A percentile compares a stretch with the other conserved stretches of the same genome.
Evolutionary conservation across 2,329 filamentous ascomycete genomes (phyloP).

Genomic region (Rutstroemia sp.): DNA sequence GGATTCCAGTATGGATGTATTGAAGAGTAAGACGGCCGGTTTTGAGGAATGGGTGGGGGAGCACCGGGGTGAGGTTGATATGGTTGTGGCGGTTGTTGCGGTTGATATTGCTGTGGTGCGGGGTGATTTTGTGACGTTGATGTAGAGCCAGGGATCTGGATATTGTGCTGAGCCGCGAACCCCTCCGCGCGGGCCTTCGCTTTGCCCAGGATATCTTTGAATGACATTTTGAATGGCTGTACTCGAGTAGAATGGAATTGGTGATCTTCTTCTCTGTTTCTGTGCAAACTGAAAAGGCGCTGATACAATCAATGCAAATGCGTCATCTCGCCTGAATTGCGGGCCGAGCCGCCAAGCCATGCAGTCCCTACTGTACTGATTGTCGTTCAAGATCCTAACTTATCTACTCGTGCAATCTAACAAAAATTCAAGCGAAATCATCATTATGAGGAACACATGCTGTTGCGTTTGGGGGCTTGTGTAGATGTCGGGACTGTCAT

Average conservation of each 20-base stretch:
- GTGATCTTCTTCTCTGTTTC: background rate
- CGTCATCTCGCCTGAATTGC: background rate
- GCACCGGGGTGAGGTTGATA: background rate
- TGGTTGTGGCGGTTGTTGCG: background rate
- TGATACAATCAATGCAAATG: background rate
- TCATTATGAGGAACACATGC: no score
- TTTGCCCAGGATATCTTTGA: slow-evolving; percentile 19
- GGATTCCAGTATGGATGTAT: slow-evolving; percentile 43
- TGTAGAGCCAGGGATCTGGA: slow-evolving; percentile 7
- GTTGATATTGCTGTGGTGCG: slow-evolving; percentile 2
- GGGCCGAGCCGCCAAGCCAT: background rate
- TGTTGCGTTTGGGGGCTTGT: no score
- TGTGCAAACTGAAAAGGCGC: background rate
- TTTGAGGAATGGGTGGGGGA: slow-evolving; percentile 7
- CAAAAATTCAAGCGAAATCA: no score
- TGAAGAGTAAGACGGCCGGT: slow-evolving; percentile 7
- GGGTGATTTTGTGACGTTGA: slow-evolving; percentile 1
- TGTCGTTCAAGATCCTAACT: no score
- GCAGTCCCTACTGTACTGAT: no score
- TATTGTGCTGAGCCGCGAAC: slow-evolving; percentile 15
- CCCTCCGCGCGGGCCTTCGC: slow-evolving; percentile 21
- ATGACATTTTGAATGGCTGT: slow-evolving; percentile 12
- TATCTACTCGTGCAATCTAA: no score
- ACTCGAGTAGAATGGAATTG: background rate
- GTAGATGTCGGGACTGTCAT: no score